Evolutionary conservation across 1,284 basidiomycete genomes (phyloP).

Genomic region (Ceratobasidium sp.): DNA sequence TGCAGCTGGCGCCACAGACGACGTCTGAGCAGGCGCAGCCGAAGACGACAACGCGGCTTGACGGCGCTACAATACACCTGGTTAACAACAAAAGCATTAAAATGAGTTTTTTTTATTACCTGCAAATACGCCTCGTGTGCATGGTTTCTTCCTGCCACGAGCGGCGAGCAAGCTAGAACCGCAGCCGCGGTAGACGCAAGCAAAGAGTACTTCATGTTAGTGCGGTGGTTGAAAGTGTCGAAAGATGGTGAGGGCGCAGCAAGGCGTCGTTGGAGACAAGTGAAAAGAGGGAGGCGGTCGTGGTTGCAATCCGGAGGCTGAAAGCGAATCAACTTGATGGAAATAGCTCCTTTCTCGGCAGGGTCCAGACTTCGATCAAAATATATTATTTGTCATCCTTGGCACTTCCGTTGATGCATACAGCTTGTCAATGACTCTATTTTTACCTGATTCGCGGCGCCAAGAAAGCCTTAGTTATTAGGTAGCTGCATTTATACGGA

Average conservation of each 20-base stretch:
- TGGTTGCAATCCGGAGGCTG: not conserved
- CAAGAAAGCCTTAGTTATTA: no score
- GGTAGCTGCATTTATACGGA: no score
- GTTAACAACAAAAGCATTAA: not conserved
- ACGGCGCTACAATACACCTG: conserved; percentile 11
- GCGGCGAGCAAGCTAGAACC: not conserved
- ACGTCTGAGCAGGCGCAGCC: conserved; percentile 18
- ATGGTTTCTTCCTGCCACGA: conserved; percentile 28
- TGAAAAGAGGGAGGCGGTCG: conserved; percentile 18
- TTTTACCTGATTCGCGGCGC: not conserved
- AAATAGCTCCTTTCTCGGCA: conserved; percentile 22
- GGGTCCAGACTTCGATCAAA: conserved; percentile 25
- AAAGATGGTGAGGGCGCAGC: conserved; percentile 23
- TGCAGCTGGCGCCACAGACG: not conserved
- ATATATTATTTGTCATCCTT: not conserved
- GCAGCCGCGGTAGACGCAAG: conserved; percentile 25
- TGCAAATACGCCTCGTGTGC: conserved; percentile 39
- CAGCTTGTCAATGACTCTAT: not conserved
- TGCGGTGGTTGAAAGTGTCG: not conserved
- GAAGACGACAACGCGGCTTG: conserved; percentile 18
- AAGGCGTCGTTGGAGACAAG: conserved; percentile 26
- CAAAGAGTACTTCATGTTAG: conserved; percentile 31
- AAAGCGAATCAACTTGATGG: conserved; percentile 1
- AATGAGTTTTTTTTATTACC: not conserved
- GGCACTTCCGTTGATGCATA: not conserved